These are phyloP conservation scores for Fomitopsis serialis DNA, from an alignment of 768 basidiomycete species.

Conservation along the genomic window DNA sequence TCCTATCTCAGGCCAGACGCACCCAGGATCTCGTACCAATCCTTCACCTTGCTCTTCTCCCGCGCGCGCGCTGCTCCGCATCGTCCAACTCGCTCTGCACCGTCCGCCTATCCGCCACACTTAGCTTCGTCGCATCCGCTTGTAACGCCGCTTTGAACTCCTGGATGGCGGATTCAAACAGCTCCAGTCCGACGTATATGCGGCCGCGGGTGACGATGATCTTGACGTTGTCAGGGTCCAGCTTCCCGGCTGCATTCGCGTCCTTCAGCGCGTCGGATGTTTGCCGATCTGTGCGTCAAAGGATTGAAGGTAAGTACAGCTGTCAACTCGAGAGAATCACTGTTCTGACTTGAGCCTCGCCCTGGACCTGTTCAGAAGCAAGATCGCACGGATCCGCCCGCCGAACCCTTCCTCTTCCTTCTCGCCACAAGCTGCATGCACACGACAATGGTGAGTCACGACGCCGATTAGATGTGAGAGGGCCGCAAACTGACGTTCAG, in stretches of 20 bases:
- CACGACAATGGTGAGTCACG: neutral
- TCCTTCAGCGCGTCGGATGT: constrained; percentile 63
- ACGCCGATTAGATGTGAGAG: too few relatives aligned
- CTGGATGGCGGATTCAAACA: constrained; percentile 57
- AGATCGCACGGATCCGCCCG: constrained; percentile 68
- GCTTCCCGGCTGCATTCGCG: constrained; percentile 47
- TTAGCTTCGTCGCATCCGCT: constrained; percentile 52
- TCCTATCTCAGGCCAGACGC: neutral
- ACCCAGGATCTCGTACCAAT: constrained; percentile 73
- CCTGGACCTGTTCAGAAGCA: constrained; percentile 76
- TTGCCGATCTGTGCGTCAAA: constrained; percentile 42
- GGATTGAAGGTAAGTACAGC: too few relatives aligned
- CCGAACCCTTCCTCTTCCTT: constrained; percentile 66
- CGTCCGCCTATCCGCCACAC: constrained; percentile 53
- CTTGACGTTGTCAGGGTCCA: constrained; percentile 66
- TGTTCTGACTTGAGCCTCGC: constrained; percentile 58
- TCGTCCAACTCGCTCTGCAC: constrained; percentile 63
- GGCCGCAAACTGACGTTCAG: constrained; percentile 42
- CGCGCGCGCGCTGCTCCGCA: constrained; percentile 55
- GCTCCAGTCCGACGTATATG: constrained; percentile 62
- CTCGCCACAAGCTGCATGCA: constrained; percentile 55
- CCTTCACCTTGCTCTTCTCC: constrained; percentile 81
- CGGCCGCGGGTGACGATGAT: constrained; percentile 79
- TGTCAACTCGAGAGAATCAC: neutral
- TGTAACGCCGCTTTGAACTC: constrained; percentile 75